Base-by-base conservation (phyloP, 2,329 filamentous ascomycete genomes). In the Pseudocercospora fuligena region DNA sequence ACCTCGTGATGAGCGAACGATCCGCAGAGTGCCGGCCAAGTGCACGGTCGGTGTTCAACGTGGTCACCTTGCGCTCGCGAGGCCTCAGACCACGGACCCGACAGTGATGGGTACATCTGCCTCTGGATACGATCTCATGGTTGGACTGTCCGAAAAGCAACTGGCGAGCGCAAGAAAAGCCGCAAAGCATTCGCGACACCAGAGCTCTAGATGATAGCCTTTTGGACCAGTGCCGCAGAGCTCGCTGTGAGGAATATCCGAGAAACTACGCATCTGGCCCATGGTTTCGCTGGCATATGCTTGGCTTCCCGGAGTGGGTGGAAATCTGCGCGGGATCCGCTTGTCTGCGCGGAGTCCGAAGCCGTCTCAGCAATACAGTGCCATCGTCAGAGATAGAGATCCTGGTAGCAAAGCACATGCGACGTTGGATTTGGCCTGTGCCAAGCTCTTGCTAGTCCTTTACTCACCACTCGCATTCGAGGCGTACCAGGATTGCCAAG, bases 11-110 rank as follows among this genome's bases (percentile, higher is more conserved):
- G 36, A 54, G 21, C 21, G 21, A 11, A 54, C 16, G 51, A 31
- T 54, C 51, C 51, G 51, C 51, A 27, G 25, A 25, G 25, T 54
- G 25, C 51, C 51, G 51, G 51, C 11, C 25, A 54, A 54, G 51
- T n/a, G 16, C 51, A 54, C 25, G 25, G 25, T 23, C 11, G 21
- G 21, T 27, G 11, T 27, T 14, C 14, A 25, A 54, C 46, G 46
- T 47, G 23, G 19, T 25, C 4, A 14, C 49, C 49, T 53, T 53
- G 49, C 5, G 49, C 19, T 14, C 23, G 19, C 23, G 49, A 27
- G 23, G 43, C 16, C 43, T n/a, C n/a, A 23, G 16, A 49, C 46
- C 19, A 49, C 12, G 19, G 19, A 49, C 46, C 46, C n/a, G n/a
- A 40, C 36, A 40, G 5, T n/a, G 16, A n/a, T n/a, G 19, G 46